Base-by-base conservation (phyloP, 345 rosid species). In the Melaleuca quinquenervia region DNA sequence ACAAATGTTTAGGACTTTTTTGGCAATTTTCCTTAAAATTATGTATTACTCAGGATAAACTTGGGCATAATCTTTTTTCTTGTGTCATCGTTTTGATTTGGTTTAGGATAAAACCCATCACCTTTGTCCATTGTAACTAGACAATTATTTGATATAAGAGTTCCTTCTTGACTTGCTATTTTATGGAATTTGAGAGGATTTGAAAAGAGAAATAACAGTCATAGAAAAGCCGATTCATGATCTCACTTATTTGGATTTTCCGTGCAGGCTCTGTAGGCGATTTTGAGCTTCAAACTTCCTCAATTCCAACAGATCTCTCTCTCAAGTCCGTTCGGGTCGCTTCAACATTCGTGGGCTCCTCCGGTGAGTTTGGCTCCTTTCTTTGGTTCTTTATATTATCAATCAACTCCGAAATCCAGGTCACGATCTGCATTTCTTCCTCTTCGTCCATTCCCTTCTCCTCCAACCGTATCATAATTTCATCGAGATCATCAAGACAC, bases 361-460 rank as follows among this genome's bases (percentile, higher is more conserved):
- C 93, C 85, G 89, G 89, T 50, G 87, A 84, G 80, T 55, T 92
- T 36, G 83, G 87, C 5, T 86, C 90, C 92, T 87, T 91, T 82
- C 87, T 95, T 15, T 95, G 97, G 36, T 88, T 84, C 90, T 83
- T 89, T 21, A 92, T 96, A 13, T 62, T 7, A 12, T 62, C 75
- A 27, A 15, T 62, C 75, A 3, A 6, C 44, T 3, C 21, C 44
- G 4, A 62, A 62, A 62, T 62, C 99, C 96, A 96, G 12, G 90
- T 98, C 18, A 87, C 90, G 8, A 93, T 87, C 21, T 93, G 92
- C n/a, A 84, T 89, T 51, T 89, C 95, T 41, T 91, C 76, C 74
- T 95, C 90, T 11, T 97, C 96, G n/a, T 94, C 94, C 84, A 95
- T 93, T 88, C 94, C 92, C 48, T 91, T 93, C 82, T 90, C 92